A percentile compares a stretch with the other conserved stretches of the same genome.
These are phyloP conservation scores for Pyrrhoderma noxium DNA, from an alignment of 1,284 basidiomycete genomes.

Conservation along the genomic window DNA sequence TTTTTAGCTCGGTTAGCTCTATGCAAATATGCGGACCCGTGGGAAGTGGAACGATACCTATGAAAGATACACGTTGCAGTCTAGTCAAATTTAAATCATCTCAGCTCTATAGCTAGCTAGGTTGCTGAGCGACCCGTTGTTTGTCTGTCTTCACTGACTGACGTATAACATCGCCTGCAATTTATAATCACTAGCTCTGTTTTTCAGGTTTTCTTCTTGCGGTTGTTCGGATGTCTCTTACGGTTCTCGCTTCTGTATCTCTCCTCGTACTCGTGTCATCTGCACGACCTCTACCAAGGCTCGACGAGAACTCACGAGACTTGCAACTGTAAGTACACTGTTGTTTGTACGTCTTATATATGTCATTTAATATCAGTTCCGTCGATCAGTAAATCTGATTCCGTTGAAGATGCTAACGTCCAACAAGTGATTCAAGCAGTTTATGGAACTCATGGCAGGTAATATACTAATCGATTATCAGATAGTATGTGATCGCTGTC, in stretches of 20 bases:
- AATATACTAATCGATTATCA: conserved; percentile 15
- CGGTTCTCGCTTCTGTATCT: conserved; percentile 35
- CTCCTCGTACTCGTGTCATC: conserved; percentile 41
- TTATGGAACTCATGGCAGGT: conserved; percentile 35
- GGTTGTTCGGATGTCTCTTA: conserved; percentile 25
- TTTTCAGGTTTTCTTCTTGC: no score
- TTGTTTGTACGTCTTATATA: not conserved
- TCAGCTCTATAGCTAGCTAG: no score
- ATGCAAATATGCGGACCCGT: no score
- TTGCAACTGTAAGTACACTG: not conserved
- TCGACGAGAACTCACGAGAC: conserved; percentile 22
- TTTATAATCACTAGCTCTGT: no score
- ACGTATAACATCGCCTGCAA: no score
- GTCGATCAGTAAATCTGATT: conserved; percentile 22
- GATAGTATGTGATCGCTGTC: no score
- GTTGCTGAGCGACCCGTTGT: no score
- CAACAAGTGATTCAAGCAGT: conserved; percentile 33
- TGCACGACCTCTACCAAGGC: conserved; percentile 31
- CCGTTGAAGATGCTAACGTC: conserved; percentile 23
- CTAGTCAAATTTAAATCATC: no score
- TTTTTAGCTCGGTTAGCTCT: no score
- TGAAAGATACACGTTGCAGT: no score
- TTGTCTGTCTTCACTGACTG: no score
- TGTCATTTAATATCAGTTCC: not conserved
- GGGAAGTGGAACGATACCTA: no score